Evolutionary conservation across 2,329 filamentous ascomycete genomes (phyloP), one percentile per base, ranked within the genome.

Genomic region (Talaromyces sp.): DNA sequence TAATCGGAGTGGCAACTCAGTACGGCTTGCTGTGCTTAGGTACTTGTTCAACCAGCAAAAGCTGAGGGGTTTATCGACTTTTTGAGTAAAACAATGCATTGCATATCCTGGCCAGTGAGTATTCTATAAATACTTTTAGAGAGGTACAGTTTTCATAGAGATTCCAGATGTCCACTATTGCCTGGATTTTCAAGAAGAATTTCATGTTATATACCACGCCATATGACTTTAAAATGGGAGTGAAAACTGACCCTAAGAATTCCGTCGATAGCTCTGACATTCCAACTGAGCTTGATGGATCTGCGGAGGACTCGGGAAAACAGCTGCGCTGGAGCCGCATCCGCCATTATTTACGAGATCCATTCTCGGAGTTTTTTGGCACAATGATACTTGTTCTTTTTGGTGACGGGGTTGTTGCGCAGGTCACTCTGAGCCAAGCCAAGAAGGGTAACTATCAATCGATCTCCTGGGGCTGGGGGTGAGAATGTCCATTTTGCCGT

Each of bases 331-430:
- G 86, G 87, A 80, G 76, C 54, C 77, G 76, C 43, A 72, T 85
- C 29, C 79, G 86, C 50, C 72, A 77, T 21, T 65, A 73, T 29
- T 75, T 83, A 41, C 79, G 81, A 61, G 85, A 88, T 63, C 81
- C 81, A 1, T 84, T 89, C 64, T 84, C 85, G 1, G 86, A 90
- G 65, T 89, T 89, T 73, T 81, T 87, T 55, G 87, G 86, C 8
- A 87, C 84, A 12, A 86, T 90, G 76, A 81, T 88, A 58, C 72
- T 90, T 63, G 78, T 90, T 61, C 74, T 90, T 46, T 90, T 90
- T 66, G 88, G 88, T 3, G 83, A 90, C 62, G 87, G 86, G n/a
- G 84, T 85, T 58, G 85, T 90, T 21, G 88, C 88, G 3, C 88
- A 90, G 70, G 87, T 89, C 0, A 75, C 85, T 0, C 79, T 90